These are phyloP conservation scores for Trichoderma brevicompactum DNA, from an alignment of 2,329 filamentous ascomycete species.

Conservation along the genomic window DNA sequence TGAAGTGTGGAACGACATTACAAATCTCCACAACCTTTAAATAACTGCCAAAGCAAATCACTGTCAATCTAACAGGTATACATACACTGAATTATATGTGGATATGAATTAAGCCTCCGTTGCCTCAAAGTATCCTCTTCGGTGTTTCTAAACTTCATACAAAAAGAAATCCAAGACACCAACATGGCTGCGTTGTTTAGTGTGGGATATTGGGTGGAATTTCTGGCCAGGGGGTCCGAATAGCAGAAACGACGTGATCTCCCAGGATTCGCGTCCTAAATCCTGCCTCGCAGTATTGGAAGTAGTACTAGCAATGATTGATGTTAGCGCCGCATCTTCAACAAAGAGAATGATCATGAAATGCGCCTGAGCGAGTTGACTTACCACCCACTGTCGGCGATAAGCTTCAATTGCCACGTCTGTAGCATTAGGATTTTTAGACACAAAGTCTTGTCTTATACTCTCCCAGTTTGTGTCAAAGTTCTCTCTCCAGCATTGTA, in stretches of 20 bases:
- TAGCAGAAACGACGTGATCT: slow-evolving; percentile 22
- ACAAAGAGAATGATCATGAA: no score
- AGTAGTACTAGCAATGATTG: slow-evolving; percentile 10
- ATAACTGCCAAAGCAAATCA: no score
- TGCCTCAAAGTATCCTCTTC: no score
- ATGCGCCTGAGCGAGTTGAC: slow-evolving; percentile 28
- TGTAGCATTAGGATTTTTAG: slow-evolving; percentile 60
- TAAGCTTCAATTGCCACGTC: slow-evolving; percentile 68
- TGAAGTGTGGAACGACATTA: no score
- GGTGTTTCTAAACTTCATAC: no score
- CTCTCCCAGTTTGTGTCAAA: slow-evolving; percentile 52
- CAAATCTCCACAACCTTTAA: no score
- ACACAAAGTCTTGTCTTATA: slow-evolving; percentile 57
- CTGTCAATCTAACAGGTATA: no score
- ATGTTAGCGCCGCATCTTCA: neutral
- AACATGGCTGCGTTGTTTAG: neutral
- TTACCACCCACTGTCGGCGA: slow-evolving; percentile 69
- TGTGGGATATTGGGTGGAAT: slow-evolving; percentile 19
- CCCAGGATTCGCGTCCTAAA: slow-evolving; percentile 16
- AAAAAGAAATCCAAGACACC: neutral
- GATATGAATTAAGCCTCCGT: no score
- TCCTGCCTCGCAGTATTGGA: slow-evolving; percentile 24
- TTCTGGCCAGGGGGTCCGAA: slow-evolving; percentile 23
- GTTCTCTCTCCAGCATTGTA: slow-evolving; percentile 68
- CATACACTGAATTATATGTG: no score